A percentile compares a stretch with the other conserved stretches of the same genome.
Evolutionary conservation across 2,329 filamentous ascomycete species (phyloP).

Genomic region (Fusarium longipes): DNA sequence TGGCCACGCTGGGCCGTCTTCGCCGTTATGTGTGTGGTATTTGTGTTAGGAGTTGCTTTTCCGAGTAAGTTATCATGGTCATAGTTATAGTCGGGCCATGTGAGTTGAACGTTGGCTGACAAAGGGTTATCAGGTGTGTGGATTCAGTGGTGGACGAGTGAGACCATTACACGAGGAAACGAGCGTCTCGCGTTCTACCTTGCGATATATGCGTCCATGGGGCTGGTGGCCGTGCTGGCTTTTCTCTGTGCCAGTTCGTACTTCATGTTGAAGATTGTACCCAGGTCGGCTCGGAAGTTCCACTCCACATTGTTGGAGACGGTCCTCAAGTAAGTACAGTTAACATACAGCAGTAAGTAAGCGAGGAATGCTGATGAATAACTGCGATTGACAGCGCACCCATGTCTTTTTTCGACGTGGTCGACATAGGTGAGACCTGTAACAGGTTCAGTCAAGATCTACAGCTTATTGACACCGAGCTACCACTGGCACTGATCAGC

Average conservation of each 20-base stretch:
- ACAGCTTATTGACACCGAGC: slow-evolving; percentile 52
- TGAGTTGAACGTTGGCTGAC: slow-evolving; percentile 9
- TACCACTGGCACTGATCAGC: slow-evolving; percentile 44
- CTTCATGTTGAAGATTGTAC: slow-evolving; percentile 8
- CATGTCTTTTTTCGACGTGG: slow-evolving; percentile 50
- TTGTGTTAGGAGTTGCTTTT: slow-evolving; percentile 12
- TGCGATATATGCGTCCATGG: slow-evolving; percentile 11
- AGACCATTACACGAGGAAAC: slow-evolving; percentile 10
- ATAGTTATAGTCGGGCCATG: slow-evolving; percentile 4
- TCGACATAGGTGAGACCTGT: slow-evolving; percentile 51
- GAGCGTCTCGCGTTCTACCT: slow-evolving; percentile 8
- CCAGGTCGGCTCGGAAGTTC: slow-evolving; percentile 8
- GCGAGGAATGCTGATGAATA: slow-evolving; percentile 4
- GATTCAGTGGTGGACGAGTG: slow-evolving; percentile 12
- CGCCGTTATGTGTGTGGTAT: slow-evolving; percentile 9
- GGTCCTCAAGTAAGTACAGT: slow-evolving; percentile 11
- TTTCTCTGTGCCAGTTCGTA: slow-evolving; percentile 11
- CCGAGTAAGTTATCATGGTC: slow-evolving; percentile 7
- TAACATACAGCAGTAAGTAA: slow-evolving; percentile 1
- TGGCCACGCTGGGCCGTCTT: slow-evolving; percentile 10
- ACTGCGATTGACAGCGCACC: slow-evolving; percentile 38
- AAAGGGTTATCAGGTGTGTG: slow-evolving; percentile 9
- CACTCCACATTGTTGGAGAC: slow-evolving; percentile 8
- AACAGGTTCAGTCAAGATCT: slow-evolving; percentile 56
- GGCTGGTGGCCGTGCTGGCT: slow-evolving; percentile 5